phyloP scores from a whole-genome alignment of 176 grass and related monocot genomes.

The Carex pumila region DNA sequence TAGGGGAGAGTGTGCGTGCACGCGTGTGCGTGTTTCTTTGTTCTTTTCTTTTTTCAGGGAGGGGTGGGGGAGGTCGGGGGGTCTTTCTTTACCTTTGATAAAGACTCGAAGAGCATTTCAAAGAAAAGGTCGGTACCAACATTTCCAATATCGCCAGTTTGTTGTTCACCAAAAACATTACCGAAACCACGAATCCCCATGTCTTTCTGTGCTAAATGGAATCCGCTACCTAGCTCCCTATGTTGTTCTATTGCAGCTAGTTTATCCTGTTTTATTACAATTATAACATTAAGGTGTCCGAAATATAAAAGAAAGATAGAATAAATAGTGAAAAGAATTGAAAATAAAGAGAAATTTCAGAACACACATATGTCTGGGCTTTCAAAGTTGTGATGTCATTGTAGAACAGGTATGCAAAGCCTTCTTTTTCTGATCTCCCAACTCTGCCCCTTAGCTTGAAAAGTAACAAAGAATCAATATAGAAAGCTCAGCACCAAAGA shows the following conservation, averaged over 20 bases:
- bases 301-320: background rate
- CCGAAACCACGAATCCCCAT: slow-evolving; percentile 95
- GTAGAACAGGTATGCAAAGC: slow-evolving; percentile 76
- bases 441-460: slow-evolving; percentile 85
- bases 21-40: too few species aligned
- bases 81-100: slow-evolving; percentile 61
- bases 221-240: slow-evolving; percentile 82
- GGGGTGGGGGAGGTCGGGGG: background rate
- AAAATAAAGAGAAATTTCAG: slow-evolving; percentile 10
- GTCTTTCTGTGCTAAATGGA: slow-evolving; percentile 92
- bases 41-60: background rate
- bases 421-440: slow-evolving; percentile 85
- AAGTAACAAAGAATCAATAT: slow-evolving; percentile 27
- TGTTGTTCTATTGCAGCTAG: slow-evolving; percentile 82
- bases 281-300: background rate
- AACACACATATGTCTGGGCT: slow-evolving; percentile 58
- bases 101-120: slow-evolving; percentile 98
- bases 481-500: background rate
- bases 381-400: slow-evolving; percentile 79
- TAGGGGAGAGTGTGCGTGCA: background rate
- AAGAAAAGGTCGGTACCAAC: slow-evolving; percentile 94
- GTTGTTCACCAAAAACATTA: slow-evolving; percentile 94
- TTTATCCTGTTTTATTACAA: slow-evolving; percentile 53
- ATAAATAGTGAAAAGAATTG: slow-evolving; percentile 6
- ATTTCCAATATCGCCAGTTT: slow-evolving; percentile 96